Evolutionary conservation across 768 basidiomycete species (phyloP), one percentile per base, ranked within the genome.

Genomic region (Tylopilus sp.): DNA sequence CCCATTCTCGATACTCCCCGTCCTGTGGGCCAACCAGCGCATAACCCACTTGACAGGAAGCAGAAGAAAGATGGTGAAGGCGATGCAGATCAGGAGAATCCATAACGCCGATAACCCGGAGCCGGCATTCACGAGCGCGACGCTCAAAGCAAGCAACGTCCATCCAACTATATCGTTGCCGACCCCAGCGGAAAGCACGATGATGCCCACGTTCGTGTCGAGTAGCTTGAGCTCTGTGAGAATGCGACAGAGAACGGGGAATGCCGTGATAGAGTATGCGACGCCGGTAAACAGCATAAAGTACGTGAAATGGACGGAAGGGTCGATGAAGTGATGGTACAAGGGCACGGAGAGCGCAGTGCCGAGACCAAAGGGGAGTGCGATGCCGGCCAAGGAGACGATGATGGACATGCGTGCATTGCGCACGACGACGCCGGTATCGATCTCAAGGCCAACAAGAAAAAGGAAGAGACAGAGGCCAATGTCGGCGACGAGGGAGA

Each of bases 211-310:
- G 0, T 83, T 85, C 0, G 92, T 97, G 53, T 94, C 88, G 54
- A 98, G 77, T 2, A 99, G 74, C 68, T 94, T 93, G 49, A 95
- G 80, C 64, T 97, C 94, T 2, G 88, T 88, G 40, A 98, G 74
- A 69, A 97, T 88, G 55, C 94, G 79, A 68, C 88, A 91, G 7
- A 93, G 74, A 2, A 93, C 86, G 1, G 91, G 90, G 56, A 92
- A 90, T 0, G 89, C 90, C 0, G 89, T 91, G 61, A 92, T 92
- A 3, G 87, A 86, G 71, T 85, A 93, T 1, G 93, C 92, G 20
- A 95, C 91, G 13, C 91, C 93, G 10, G 89, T 84, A 70, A 98
- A 98, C 33, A 99, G 82, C 80, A 97, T 84, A 69, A 98, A 98
- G 66, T 95, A 78, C 0, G 90, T 86, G 68, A 93, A 95, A 47